Percentiles rank a stretch among this genome's conserved stretches.
phyloP scores from a whole-genome alignment of 192 early-diverging fungal species.

The Coemansia sp. region DNA sequence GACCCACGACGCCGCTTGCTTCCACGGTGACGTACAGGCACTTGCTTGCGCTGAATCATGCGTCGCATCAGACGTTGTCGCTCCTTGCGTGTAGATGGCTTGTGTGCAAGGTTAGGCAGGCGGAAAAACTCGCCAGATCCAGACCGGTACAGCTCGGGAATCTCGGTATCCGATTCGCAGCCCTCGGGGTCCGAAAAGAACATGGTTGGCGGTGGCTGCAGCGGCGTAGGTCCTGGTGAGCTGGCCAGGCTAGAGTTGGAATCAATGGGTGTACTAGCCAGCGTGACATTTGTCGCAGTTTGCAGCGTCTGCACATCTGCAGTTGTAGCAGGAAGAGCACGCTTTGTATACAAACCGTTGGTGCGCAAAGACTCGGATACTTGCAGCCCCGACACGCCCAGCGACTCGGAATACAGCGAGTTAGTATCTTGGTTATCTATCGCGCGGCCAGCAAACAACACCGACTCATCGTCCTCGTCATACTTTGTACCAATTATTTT shows the following conservation, averaged over 20 bases:
- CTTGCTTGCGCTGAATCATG: conserved; percentile 15
- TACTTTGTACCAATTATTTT: neutral
- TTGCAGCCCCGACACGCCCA: conserved; percentile 18
- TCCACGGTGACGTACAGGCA: neutral
- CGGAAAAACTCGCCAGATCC: conserved; percentile 39
- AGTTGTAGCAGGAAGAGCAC: neutral
- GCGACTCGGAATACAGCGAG: conserved; percentile 7
- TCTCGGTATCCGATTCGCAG: conserved; percentile 15
- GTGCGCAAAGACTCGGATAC: neutral
- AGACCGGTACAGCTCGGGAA: conserved; percentile 27
- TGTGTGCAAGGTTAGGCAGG: conserved; percentile 33
- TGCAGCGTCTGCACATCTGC: neutral
- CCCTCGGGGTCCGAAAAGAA: conserved; percentile 16
- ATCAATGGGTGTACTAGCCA: neutral
- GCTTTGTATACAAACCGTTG: neutral
- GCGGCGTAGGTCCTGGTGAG: neutral
- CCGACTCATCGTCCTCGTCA: neutral
- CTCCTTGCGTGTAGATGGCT: conserved; percentile 17
- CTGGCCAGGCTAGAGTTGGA: neutral
- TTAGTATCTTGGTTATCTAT: neutral
- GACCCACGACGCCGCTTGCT: conserved; percentile 11
- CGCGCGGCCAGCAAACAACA: neutral
- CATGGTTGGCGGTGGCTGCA: neutral
- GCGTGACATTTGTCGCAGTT: neutral
- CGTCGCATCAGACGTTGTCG: conserved; percentile 20